Evolutionary conservation across 108 stramenopile species (phyloP), one percentile per base, ranked within the genome.

Genomic region (Seminavis robusta): DNA sequence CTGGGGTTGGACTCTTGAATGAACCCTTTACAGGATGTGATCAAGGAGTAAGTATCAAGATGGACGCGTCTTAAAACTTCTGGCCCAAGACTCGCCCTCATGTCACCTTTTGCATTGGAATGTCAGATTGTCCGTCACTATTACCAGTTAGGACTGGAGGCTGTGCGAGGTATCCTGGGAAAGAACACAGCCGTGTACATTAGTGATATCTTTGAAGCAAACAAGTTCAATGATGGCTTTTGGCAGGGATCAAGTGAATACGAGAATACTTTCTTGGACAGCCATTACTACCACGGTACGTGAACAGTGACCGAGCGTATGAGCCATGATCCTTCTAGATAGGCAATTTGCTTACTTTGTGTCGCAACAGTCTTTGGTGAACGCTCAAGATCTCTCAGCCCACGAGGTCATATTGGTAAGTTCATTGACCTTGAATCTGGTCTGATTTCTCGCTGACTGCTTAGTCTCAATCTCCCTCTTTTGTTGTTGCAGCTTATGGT

Each of bases 1-100:
- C 74, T 1, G 90, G 90, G 1, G 66, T 92, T 66, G 85, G 83
- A 20, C n/a, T 85, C 3, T 47, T 92, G 44, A 92, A 92, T 61
- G 90, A 92, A 55, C 90, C 90, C 10, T 78, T 74, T 39, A 29
- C 39, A 15, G 79, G 72, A 45, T 71, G 67, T 45, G 47, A 74
- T 43, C 27, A 24, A n/a, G 49, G 45, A 0, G 57, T 74, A 30
- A n/a, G n/a, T n/a, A n/a, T n/a, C n/a, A n/a, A n/a, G n/a, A n/a
- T n/a, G n/a, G n/a, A n/a, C n/a, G n/a, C n/a, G n/a, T n/a, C n/a
- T n/a, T n/a, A n/a, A n/a, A n/a, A n/a, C n/a, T n/a, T n/a, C n/a
- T n/a, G n/a, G n/a, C n/a, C n/a, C n/a, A n/a, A n/a, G n/a, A n/a
- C n/a, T n/a, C n/a, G n/a, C n/a, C n/a, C n/a, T n/a, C n/a, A n/a